These are phyloP conservation scores for Tripidium arundinaceum DNA, from an alignment of 202 grass and related monocot genomes.

Conservation along the genomic window DNA sequence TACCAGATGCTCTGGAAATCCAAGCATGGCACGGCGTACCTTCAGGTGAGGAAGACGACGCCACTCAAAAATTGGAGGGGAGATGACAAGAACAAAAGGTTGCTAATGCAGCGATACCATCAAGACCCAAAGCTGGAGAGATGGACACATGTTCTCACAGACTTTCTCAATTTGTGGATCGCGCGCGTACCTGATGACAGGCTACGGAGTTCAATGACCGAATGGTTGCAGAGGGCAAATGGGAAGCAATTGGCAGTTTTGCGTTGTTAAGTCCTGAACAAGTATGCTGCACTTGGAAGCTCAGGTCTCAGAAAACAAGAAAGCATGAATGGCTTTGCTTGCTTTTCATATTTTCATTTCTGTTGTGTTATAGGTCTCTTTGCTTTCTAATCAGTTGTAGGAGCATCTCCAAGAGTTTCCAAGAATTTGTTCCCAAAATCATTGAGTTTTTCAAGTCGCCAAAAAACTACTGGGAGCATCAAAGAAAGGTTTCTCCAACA, in stretches of 20 bases:
- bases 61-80: background rate
- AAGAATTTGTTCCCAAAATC: too few relatives aligned
- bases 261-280: background rate
- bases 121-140: background rate
- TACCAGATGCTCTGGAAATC: slow-evolving; percentile 13
- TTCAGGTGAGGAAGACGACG: slow-evolving; percentile 13
- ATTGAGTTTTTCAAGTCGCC: too few relatives aligned
- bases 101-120: background rate
- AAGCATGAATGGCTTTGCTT: background rate
- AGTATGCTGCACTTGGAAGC: background rate
- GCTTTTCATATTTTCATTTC: too few relatives aligned
- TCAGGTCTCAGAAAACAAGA: background rate
- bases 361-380: background rate
- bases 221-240: slow-evolving; percentile 2
- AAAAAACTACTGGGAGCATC: too few relatives aligned
- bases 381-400: background rate
- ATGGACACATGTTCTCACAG: background rate
- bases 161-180: slow-evolving; percentile 13
- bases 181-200: background rate
- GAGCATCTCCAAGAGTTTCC: too few relatives aligned
- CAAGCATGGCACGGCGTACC: background rate
- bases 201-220: background rate
- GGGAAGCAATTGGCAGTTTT: background rate
- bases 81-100: background rate
- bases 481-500: too few relatives aligned